Percentiles rank a stretch among this genome's conserved stretches.
These are phyloP conservation scores for Citrullus mucosospermus DNA, from an alignment of 306 rosid species.

Conservation along the genomic window DNA sequence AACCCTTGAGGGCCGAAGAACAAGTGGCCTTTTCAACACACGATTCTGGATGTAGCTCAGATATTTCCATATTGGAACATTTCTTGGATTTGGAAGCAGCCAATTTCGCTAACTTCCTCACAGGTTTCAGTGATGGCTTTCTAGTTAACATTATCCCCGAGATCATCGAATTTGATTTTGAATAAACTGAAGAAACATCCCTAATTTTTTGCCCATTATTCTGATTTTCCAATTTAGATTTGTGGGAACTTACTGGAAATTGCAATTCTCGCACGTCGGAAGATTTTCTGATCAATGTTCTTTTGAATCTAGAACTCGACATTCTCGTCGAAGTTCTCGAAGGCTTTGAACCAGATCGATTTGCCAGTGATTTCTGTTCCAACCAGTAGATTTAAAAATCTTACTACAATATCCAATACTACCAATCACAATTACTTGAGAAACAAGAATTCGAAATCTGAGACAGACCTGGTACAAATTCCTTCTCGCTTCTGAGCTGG, in stretches of 20 bases:
- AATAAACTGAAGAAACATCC: constrained; percentile 3
- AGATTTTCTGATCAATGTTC: constrained; percentile 23
- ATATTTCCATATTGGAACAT: constrained; percentile 9
- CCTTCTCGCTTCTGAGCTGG: constrained; percentile 38
- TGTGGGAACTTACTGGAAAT: constrained; percentile 16
- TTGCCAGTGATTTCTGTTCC: constrained; percentile 9
- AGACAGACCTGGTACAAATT: constrained; percentile 39
- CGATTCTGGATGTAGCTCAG: constrained; percentile 23
- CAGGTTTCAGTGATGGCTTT: constrained; percentile 47
- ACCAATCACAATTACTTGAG: neutral
- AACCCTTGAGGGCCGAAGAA: constrained; percentile 64
- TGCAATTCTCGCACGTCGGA: neutral
- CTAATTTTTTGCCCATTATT: neutral
- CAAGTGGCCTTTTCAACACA: constrained; percentile 54
- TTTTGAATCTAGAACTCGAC: constrained; percentile 44
- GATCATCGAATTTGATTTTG: constrained; percentile 10
- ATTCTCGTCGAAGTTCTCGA: constrained; percentile 26
- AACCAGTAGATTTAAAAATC: neutral
- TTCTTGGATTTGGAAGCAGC: constrained; percentile 33
- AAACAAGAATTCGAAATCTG: neutral
- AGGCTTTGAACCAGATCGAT: neutral
- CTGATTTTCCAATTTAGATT: constrained; percentile 23
- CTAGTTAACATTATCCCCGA: constrained; percentile 26
- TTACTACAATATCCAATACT: neutral
- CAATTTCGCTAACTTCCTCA: constrained; percentile 32